Evolutionary conservation across 2,329 filamentous ascomycete genomes (phyloP), one percentile per base, ranked within the genome.

Genomic region (Ophiostoma sp.): DNA sequence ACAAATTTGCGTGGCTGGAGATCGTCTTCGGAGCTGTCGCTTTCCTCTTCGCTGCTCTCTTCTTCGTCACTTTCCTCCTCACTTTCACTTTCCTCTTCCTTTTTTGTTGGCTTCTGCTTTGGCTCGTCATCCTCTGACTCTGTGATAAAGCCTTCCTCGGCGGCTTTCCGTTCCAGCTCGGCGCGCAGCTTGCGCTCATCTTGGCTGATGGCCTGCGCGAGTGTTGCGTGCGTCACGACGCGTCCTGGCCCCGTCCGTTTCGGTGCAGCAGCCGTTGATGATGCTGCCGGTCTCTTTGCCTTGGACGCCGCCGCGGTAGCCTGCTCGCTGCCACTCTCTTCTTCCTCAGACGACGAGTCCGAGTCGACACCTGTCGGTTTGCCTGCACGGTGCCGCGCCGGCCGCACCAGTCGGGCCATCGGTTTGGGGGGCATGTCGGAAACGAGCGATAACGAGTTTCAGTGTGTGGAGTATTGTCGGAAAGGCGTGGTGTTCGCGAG

Each of bases 341-440:
- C 83, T 66, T 87, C 86, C 6, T 84, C 86, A 52, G 87, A 89
- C 57, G 86, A 87, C 15, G 85, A 83, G 19, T 77, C 78, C 12
- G 82, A 83, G 22, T 85, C 85, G 74, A 85, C 87, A 8, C 84
- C 87, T 2, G 86, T 84, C 19, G 91, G 85, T 82, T 98, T 98
- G 77, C 96, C 95, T 19, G 95, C 92, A 74, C 94, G 91, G 79
- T 98, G 92, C 73, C 96, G 92, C 77, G 91, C 89, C 31, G 94
- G 93, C 80, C 90, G 91, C 74, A 91, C 84, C 3, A 93, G 94
- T 80, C 98, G 97, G 75, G 95, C 94, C 76, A 95, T 98, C 93
- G 98, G 97, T 81, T 93, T 94, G 15, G 91, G 89, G 75, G 92
- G 91, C 87, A 88, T 89, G 45, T 63, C 78, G 76, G 74, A 8